These are phyloP conservation scores for Pseudogymnoascus sp. DNA, from an alignment of 2,329 filamentous ascomycete species.

Conservation along the genomic window DNA sequence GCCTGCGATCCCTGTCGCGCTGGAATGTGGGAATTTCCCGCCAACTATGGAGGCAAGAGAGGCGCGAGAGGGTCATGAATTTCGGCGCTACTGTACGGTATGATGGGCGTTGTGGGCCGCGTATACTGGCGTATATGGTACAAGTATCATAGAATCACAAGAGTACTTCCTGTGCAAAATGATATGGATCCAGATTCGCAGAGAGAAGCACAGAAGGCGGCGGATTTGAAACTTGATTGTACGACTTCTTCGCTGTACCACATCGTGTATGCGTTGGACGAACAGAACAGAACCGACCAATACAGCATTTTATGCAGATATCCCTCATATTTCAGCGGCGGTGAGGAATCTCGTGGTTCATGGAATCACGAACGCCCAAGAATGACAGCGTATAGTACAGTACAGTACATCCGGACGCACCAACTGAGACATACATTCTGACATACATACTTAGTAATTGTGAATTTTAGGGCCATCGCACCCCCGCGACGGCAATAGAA, in stretches of 20 bases:
- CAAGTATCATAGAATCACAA: neutral
- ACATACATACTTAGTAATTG: conserved; percentile 3
- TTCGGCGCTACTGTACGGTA: neutral
- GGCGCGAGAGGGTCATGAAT: neutral
- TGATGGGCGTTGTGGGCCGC: conserved; percentile 2
- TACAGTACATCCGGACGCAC: neutral
- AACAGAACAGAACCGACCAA: neutral
- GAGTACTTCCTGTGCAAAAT: neutral
- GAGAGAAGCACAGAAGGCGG: neutral
- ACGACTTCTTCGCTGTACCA: neutral
- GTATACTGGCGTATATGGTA: neutral
- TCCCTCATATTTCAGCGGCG: neutral
- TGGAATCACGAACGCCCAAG: neutral
- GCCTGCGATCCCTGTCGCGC: conserved; percentile 5
- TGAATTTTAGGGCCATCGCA: neutral
- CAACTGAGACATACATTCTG: conserved; percentile 4
- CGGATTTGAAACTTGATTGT: neutral
- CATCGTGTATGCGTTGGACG: neutral
- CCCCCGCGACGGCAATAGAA: neutral
- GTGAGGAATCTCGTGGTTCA: neutral
- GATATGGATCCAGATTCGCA: neutral
- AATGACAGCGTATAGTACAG: neutral
- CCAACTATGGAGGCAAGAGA: neutral
- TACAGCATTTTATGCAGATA: neutral
- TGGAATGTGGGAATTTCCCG: conserved; percentile 2